Evolutionary conservation across 306 rosid genomes (phyloP).

Genomic region (Luffa aegyptiaca): DNA sequence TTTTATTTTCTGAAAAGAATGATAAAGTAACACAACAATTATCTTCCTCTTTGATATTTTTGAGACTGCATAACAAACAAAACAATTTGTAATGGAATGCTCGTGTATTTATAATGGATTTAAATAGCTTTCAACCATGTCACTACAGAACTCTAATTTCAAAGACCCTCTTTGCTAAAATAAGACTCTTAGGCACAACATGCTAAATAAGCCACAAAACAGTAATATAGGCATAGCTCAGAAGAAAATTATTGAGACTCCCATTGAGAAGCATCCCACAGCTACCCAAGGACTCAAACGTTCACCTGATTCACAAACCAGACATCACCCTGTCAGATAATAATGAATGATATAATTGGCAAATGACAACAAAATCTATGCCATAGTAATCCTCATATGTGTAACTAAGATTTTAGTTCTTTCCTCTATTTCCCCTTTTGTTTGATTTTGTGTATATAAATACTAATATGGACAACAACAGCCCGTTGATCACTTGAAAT

Average conservation of each 20-base stretch:
- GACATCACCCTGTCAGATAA: neutral
- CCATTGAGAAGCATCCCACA: slow-evolving; percentile 53
- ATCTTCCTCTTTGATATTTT: neutral
- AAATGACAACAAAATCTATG: neutral
- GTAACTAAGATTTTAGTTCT: neutral
- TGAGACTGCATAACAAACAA: neutral
- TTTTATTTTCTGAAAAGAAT: neutral
- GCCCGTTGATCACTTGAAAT: neutral
- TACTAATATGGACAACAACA: neutral
- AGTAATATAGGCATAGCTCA: slow-evolving; percentile 13
- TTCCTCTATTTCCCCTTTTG: neutral
- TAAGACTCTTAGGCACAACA: neutral
- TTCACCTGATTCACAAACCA: slow-evolving; percentile 41
- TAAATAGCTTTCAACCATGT: slow-evolving; percentile 1
- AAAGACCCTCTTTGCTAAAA: neutral
- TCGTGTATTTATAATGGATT: slow-evolving; percentile 5
- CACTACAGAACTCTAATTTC: neutral
- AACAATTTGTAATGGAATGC: neutral
- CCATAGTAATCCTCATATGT: neutral
- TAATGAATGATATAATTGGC: neutral
- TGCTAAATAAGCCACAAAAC: slow-evolving; percentile 7
- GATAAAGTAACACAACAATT: neutral
- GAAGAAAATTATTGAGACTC: slow-evolving; percentile 49
- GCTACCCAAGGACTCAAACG: slow-evolving; percentile 67
- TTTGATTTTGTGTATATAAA: neutral